Conservation (phyloP, 73 alveolate species). For the Paramecium sexaurelia region DNA sequence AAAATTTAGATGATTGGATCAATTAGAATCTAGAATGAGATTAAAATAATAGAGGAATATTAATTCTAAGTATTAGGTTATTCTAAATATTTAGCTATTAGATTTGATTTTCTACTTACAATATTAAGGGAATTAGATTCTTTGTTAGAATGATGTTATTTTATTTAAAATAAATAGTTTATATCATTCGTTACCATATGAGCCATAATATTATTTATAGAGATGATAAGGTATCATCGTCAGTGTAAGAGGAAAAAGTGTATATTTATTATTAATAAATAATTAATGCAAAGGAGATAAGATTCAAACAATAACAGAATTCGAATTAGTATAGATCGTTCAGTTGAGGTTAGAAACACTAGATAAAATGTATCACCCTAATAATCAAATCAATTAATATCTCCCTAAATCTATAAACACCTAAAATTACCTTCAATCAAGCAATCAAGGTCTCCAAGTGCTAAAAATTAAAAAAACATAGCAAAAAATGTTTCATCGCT, state of each 20-base stretch:
- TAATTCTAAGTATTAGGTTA: not conserved
- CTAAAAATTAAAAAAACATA: not conserved
- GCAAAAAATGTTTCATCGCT: not conserved
- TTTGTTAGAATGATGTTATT: not conserved
- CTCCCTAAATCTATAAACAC: not conserved
- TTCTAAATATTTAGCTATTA: not conserved
- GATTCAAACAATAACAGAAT: slow-evolving; percentile 34
- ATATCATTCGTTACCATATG: not conserved
- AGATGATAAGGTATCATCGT: slow-evolving; percentile 18
- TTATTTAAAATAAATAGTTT: not conserved
- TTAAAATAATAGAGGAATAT: not conserved
- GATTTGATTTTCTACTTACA: not conserved
- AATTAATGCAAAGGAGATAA: not conserved
- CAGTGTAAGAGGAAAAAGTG: not conserved
- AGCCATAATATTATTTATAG: not conserved
- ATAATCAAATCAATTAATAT: not conserved
- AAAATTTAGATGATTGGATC: not conserved
- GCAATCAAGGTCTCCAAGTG: slow-evolving; percentile 31
- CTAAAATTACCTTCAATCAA: slow-evolving; percentile 17
- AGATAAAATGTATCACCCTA: not conserved
- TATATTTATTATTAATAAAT: not conserved
- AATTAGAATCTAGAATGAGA: not conserved
- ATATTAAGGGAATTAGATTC: not conserved
- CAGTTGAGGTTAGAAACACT: not conserved
- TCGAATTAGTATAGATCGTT: slow-evolving; percentile 14